Evolutionary conservation across 2,329 filamentous ascomycete species (phyloP).

Genomic region (Colletotrichum euphorbiae): DNA sequence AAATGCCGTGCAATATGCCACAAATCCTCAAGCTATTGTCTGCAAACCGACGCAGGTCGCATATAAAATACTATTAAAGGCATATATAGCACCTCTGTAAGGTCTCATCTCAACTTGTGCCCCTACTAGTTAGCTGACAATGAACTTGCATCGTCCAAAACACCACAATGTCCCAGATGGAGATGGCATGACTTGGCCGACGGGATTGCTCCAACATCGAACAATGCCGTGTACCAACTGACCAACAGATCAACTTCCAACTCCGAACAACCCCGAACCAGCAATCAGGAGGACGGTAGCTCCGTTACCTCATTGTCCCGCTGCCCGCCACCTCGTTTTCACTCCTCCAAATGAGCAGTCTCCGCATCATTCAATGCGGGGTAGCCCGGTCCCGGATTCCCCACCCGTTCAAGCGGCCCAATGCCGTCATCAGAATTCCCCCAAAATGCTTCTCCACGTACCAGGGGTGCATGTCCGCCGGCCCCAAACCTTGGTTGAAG

Average conservation of each 20-base stretch:
- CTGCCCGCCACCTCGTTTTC: neutral
- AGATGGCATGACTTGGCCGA: neutral
- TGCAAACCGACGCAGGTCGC: no score
- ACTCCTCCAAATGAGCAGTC: neutral
- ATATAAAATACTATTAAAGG: no score
- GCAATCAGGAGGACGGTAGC: neutral
- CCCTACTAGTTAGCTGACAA: no score
- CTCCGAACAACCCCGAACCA: conserved; percentile 18
- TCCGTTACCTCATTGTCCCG: neutral
- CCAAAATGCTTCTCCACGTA: conserved; percentile 5
- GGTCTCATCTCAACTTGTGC: no score
- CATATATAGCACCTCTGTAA: no score
- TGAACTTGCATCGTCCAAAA: no score
- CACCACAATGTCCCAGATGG: neutral
- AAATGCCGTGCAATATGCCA: no score
- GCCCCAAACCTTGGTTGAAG: conserved; percentile 26
- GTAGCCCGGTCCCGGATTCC: conserved; percentile 17
- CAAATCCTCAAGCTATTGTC: no score
- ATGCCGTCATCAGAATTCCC: conserved; percentile 25
- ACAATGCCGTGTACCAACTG: rapidly evolving
- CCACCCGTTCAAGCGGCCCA: conserved; percentile 38
- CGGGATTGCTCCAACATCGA: conserved; percentile 3
- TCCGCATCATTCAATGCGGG: conserved; percentile 30
- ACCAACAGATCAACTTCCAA: neutral
- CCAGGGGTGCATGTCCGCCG: conserved; percentile 2